Evolutionary conservation across 345 rosid genomes (phyloP).

Genomic region (Pseudoturritis turrita): DNA sequence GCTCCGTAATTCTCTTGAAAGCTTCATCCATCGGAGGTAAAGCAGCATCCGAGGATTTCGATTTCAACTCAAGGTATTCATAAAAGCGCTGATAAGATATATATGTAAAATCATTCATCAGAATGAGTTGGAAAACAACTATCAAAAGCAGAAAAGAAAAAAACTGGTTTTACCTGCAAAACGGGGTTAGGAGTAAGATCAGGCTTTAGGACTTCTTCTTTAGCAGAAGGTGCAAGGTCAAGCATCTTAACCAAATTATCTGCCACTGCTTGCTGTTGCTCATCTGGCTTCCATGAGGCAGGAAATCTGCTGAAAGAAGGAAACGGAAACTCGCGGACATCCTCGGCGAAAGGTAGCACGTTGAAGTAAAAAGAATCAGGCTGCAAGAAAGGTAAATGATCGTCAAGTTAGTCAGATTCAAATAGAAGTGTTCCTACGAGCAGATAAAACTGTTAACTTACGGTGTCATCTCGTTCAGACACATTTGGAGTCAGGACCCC

Average conservation of each 20-base stretch:
- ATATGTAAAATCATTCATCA: conserved; percentile 16
- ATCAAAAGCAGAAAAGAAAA: not conserved
- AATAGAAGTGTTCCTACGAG: not conserved
- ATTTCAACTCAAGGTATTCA: conserved; percentile 70
- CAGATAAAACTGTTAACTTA: conserved; percentile 34
- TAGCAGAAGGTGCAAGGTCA: conserved; percentile 71
- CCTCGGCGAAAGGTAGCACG: conserved; percentile 83
- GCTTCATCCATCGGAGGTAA: conserved; percentile 75
- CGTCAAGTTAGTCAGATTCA: conserved; percentile 7
- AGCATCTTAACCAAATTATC: conserved; percentile 80
- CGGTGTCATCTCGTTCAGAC: conserved; percentile 57
- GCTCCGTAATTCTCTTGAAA: conserved; percentile 64
- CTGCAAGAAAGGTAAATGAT: conserved; percentile 38
- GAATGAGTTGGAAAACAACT: conserved; percentile 14
- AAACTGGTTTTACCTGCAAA: conserved; percentile 51
- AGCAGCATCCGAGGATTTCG: conserved; percentile 61
- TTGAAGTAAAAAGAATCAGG: conserved; percentile 91
- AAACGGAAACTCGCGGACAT: conserved; percentile 86
- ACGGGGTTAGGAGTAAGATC: conserved; percentile 87
- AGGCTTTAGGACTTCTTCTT: conserved; percentile 61
- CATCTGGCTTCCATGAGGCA: conserved; percentile 63
- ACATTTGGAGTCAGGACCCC: conserved; percentile 81
- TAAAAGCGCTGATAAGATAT: conserved; percentile 58
- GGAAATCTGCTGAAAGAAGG: conserved; percentile 77
- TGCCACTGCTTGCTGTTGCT: conserved; percentile 74